These are phyloP conservation scores for Cryphonectria naterciae DNA, from an alignment of 2,329 filamentous ascomycete species.

Conservation along the genomic window DNA sequence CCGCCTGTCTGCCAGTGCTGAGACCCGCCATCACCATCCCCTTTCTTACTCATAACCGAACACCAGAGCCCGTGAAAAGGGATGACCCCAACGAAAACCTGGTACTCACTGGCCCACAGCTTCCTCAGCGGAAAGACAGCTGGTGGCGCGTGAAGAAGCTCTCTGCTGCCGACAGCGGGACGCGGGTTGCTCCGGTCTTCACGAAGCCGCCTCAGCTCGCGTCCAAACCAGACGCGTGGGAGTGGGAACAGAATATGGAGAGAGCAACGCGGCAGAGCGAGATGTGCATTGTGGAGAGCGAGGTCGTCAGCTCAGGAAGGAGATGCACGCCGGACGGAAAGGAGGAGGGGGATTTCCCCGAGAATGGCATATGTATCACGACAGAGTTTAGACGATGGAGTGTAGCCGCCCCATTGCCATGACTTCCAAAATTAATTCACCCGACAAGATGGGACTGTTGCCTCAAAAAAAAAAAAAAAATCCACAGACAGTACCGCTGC, in stretches of 20 bases:
- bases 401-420: neutral
- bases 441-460: neutral
- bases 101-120: neutral
- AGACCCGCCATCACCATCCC: slow-evolving; percentile 49
- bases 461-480: neutral
- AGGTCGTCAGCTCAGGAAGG: slow-evolving; percentile 7
- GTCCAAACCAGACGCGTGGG: slow-evolving; percentile 1
- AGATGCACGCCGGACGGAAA: neutral
- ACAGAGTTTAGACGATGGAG: slow-evolving; percentile 16
- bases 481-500: too few species aligned
- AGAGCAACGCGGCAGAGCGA: slow-evolving; percentile 2
- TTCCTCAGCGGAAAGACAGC: neutral
- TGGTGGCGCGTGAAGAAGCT: slow-evolving; percentile 19
- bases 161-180: slow-evolving; percentile 24
- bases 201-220: slow-evolving; percentile 23
- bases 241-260: slow-evolving; percentile 8
- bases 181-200: slow-evolving; percentile 7
- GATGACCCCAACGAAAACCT: slow-evolving; percentile 33
- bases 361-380: slow-evolving; percentile 13
- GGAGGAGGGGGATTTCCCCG: neutral
- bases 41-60: slow-evolving; percentile 33
- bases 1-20: slow-evolving; percentile 57
- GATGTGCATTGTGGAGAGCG: slow-evolving; percentile 7
- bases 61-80: slow-evolving; percentile 35
- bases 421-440: neutral